Conservation (phyloP, 164 flowering plant genomes). For the Taxillus chinensis region DNA sequence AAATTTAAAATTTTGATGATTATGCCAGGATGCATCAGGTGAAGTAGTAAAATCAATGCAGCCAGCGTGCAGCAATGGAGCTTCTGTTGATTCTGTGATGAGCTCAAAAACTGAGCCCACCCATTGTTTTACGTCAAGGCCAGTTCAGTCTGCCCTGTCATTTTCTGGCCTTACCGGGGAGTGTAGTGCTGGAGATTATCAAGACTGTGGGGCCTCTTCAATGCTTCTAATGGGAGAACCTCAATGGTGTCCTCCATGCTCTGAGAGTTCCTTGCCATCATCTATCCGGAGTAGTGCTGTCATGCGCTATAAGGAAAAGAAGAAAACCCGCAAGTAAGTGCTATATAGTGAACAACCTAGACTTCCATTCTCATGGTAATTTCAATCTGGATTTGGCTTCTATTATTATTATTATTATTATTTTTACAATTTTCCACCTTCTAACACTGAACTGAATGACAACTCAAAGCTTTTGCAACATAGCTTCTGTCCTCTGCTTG, state of each 20-base stretch:
- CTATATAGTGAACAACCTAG: not conserved
- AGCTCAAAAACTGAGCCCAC: constrained; percentile 69
- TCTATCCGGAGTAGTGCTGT: constrained; percentile 64
- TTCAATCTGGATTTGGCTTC: no score
- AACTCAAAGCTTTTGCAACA: no score
- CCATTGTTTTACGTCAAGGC: constrained; percentile 35
- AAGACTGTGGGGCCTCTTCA: constrained; percentile 74
- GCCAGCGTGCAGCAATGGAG: constrained; percentile 73
- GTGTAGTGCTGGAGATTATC: constrained; percentile 53
- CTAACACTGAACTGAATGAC: no score
- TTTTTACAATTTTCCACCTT: no score
- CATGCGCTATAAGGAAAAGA: constrained; percentile 81
- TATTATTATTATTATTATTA: no score
- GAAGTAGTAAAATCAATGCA: constrained; percentile 34
- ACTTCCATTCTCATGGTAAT: no score
- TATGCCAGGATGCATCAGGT: constrained; percentile 38
- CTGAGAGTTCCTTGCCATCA: constrained; percentile 38
- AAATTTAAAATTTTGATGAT: not conserved
- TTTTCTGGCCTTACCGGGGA: constrained; percentile 67
- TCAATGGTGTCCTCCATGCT: constrained; percentile 54
- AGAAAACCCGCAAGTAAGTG: constrained; percentile 67
- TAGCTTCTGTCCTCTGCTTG: no score
- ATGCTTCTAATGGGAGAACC: constrained; percentile 62
- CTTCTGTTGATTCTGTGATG: constrained; percentile 73
- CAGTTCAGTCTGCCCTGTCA: constrained; percentile 45